Evolutionary conservation across 345 rosid species (phyloP), one percentile per base, ranked within the genome.

Genomic region (Balakata baccata): DNA sequence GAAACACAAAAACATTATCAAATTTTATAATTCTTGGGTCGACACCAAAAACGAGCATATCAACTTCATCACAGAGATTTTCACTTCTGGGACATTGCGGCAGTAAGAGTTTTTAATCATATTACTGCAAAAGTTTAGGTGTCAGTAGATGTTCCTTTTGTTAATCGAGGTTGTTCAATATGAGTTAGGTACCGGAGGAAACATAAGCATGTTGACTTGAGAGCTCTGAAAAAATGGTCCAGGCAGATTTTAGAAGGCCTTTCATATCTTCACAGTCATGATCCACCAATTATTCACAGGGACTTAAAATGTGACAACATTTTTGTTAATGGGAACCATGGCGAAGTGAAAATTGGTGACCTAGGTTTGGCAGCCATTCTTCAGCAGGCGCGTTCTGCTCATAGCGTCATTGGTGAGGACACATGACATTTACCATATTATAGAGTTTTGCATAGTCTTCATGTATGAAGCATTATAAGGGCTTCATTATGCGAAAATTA

Each of bases 151-250:
- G 29, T 16, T 64, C 45, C 9, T 12, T 70, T 53, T 70, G 11
- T 12, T 49, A 6, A 37, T 39, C n/a, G 64, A 41, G 20, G 8
- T 34, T 66, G 11, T 64, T 43, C 9, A 54, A 29, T 9, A 50
- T 73, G 70, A 17, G 46, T 5, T 53, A 80, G 83, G 68, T 80
- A 80, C 38, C 77, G 83, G 67, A 68, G 69, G 66, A 80, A 80
- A 57, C 83, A 80, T 68, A 80, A 80, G 69, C 79, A 75, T 62
- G 83, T 80, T 11, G 83, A 75, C 63, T 56, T 75, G 70, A 75
- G 83, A 75, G 83, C 83, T 43, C 39, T 80, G 77, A 80, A 80
- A 69, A 80, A 80, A 61, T 80, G 83, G 83, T 80, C 83, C 34
- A 75, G 57, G 68, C 83, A 80, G 77, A 80, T 80, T 45, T 60